Evolutionary conservation across 257 asterid genomes (phyloP).

Genomic region (Buddleja alternifolia): DNA sequence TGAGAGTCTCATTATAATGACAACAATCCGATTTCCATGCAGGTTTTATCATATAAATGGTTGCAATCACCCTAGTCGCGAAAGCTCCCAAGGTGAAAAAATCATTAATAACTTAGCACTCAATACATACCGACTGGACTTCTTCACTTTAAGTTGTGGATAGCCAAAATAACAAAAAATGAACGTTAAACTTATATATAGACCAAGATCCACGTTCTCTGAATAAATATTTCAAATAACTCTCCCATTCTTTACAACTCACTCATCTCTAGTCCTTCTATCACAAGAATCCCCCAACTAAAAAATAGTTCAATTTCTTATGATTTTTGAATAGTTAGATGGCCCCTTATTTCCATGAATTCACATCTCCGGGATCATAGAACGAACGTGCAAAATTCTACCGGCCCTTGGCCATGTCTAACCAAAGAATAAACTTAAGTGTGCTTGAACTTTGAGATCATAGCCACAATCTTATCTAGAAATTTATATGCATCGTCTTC

Average conservation of each 20-base stretch:
- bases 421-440: constrained; percentile 22
- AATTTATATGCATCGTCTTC: constrained; percentile 56
- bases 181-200: not conserved
- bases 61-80: no score
- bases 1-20: no score
- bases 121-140: no score
- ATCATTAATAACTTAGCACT: no score
- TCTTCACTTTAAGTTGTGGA: no score
- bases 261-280: not conserved
- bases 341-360: not conserved
- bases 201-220: not conserved
- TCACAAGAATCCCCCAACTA: not conserved
- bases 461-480: constrained; percentile 52
- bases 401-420: not conserved
- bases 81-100: no score
- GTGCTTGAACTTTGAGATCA: constrained; percentile 62
- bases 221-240: not conserved
- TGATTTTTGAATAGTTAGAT: no score
- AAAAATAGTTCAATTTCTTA: not conserved
- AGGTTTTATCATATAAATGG: no score
- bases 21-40: no score
- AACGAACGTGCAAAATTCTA: not conserved
- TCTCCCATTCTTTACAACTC: not conserved
- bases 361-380: not conserved
- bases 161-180: no score